Percentiles rank a stretch among this genome's conserved stretches.
Conservation (phyloP, 805 yeast genomes). For the Ogataea corticis region DNA sequence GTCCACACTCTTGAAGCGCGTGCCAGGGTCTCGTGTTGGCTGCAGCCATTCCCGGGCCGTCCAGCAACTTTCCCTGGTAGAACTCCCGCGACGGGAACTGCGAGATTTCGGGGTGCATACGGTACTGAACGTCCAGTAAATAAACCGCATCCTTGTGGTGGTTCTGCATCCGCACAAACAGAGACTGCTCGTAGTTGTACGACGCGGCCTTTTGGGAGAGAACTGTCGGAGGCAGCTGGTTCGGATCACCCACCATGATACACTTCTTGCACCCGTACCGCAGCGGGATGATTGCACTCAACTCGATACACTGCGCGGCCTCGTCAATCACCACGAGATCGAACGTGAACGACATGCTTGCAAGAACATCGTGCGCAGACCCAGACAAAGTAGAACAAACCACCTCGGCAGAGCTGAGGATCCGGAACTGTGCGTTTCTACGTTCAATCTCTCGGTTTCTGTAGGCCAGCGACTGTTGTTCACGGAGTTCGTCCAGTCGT, state of each 20-base stretch:
- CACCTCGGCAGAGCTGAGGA: constrained; percentile 74
- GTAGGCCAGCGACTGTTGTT: constrained; percentile 61
- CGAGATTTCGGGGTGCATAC: constrained; percentile 96
- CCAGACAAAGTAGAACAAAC: constrained; percentile 93
- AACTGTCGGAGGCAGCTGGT: constrained; percentile 96
- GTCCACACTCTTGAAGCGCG: constrained; percentile 50
- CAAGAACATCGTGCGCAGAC: constrained; percentile 85
- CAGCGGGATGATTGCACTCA: constrained; percentile 88
- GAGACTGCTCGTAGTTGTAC: constrained; percentile 80
- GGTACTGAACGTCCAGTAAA: constrained; percentile 85
- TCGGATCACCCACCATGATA: constrained; percentile 98
- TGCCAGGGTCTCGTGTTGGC: constrained; percentile 80
- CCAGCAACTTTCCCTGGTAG: constrained; percentile 67
- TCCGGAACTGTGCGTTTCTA: constrained; percentile 69
- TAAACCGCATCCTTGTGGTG: constrained; percentile 60
- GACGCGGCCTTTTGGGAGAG: constrained; percentile 84
- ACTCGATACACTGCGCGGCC: constrained; percentile 95
- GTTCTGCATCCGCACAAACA: constrained; percentile 90
- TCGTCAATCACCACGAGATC: constrained; percentile 94
- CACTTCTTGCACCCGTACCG: constrained; percentile 88
- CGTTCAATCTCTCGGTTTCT: constrained; percentile 79
- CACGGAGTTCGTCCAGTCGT: constrained; percentile 77
- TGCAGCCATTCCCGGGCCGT: constrained; percentile 73
- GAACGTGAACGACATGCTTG: constrained; percentile 71
- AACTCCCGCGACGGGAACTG: constrained; percentile 83